Percentiles rank a stretch among this genome's conserved stretches.
Evolutionary conservation across 2,329 filamentous ascomycete genomes (phyloP).

Genomic region (Fusarium sp.): DNA sequence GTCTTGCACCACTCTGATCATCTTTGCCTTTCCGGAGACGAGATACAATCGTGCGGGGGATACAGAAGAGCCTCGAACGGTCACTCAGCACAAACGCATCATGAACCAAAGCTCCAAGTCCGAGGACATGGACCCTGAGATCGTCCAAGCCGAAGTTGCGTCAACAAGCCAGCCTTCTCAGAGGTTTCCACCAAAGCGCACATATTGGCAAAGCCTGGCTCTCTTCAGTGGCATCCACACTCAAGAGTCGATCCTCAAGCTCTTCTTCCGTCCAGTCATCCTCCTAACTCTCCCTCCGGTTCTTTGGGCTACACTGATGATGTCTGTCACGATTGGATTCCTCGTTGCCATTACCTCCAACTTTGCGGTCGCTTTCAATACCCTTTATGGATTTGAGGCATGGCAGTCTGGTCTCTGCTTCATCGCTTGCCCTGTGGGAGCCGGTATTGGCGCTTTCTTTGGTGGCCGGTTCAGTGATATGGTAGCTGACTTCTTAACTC

Average conservation of each 20-base stretch:
- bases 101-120: not conserved
- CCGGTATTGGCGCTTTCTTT: slow-evolving; percentile 49
- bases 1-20: slow-evolving; percentile 55
- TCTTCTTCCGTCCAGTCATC: slow-evolving; percentile 59
- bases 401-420: slow-evolving; percentile 63
- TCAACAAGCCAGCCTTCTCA: not conserved
- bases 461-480: slow-evolving; percentile 50
- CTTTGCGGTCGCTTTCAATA: slow-evolving; percentile 54
- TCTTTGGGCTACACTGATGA: slow-evolving; percentile 63
- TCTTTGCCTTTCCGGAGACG: slow-evolving; percentile 66
- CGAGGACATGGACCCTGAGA: slow-evolving; percentile 55
- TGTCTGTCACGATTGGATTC: slow-evolving; percentile 65
- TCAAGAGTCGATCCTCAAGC: slow-evolving; percentile 45
- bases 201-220: slow-evolving; percentile 12
- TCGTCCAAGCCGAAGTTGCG: slow-evolving; percentile 36
- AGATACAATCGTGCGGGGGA: slow-evolving; percentile 51
- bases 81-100: not conserved
- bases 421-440: slow-evolving; percentile 57
- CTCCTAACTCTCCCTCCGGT: slow-evolving; percentile 62
- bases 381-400: slow-evolving; percentile 53
- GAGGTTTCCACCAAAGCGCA: slow-evolving; percentile 10
- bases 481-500: slow-evolving; percentile 50
- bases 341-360: slow-evolving; percentile 64
- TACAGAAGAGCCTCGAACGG: not conserved
- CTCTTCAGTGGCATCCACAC: slow-evolving; percentile 24